These are phyloP conservation scores for Fusarium secorum DNA, from an alignment of 2,329 filamentous ascomycete genomes.

Conservation along the genomic window DNA sequence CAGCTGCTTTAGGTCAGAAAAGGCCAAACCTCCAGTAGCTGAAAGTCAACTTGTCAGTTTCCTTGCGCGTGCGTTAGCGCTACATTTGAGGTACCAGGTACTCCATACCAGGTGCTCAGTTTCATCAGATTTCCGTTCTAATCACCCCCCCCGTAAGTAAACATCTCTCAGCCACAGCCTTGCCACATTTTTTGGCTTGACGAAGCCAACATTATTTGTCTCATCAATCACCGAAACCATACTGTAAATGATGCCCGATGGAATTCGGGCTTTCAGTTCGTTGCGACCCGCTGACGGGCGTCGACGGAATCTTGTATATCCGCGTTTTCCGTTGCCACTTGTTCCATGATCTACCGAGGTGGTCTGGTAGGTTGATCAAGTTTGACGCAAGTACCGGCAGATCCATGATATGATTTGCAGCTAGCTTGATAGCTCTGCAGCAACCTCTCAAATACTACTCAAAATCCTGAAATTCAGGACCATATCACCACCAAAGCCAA, in stretches of 20 bases:
- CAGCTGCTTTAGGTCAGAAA: not conserved
- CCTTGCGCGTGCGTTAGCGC: not conserved
- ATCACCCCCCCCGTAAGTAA: not conserved
- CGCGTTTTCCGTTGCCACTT: conserved; percentile 13
- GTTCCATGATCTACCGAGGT: not conserved
- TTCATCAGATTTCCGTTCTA: not conserved
- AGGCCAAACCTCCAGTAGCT: not conserved
- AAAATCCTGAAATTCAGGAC: not conserved
- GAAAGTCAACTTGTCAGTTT: not conserved
- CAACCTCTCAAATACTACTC: not conserved
- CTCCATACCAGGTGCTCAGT: not conserved
- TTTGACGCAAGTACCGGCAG: not conserved
- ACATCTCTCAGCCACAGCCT: not conserved
- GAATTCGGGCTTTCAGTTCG: conserved; percentile 11
- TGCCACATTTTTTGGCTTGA: not conserved
- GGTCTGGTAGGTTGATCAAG: not conserved
- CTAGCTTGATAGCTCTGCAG: not conserved
- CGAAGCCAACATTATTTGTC: not conserved
- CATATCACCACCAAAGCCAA: not conserved
- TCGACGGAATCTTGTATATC: not conserved
- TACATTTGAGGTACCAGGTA: not conserved
- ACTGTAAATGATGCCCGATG: conserved; percentile 9
- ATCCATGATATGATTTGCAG: not conserved
- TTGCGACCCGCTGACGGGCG: conserved; percentile 8
- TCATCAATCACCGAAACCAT: not conserved